Percentiles rank a stretch among this genome's conserved stretches.
phyloP scores from a whole-genome alignment of 2,329 filamentous ascomycete genomes.

The Chalaropsis ovoidea region DNA sequence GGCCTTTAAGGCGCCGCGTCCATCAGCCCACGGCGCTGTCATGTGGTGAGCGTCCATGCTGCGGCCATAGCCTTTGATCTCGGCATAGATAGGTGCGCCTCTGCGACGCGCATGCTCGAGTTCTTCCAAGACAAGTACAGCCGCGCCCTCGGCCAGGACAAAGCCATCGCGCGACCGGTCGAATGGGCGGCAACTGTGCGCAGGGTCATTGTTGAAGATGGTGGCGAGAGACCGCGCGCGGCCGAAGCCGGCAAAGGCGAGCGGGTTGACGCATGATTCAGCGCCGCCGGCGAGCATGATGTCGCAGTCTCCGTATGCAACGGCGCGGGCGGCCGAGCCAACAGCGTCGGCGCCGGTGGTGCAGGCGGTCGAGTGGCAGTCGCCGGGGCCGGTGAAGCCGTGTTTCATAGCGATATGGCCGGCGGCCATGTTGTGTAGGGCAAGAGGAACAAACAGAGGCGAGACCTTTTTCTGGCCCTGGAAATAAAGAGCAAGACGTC shows the following conservation, averaged over 20 bases:
- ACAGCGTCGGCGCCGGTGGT: slow-evolving; percentile 93
- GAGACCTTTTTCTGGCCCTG: slow-evolving; percentile 90
- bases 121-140: slow-evolving; percentile 79
- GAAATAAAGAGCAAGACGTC: slow-evolving; percentile 6
- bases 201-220: slow-evolving; percentile 62
- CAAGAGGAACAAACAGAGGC: slow-evolving; percentile 82
- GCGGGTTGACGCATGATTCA: slow-evolving; percentile 89
- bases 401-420: slow-evolving; percentile 91
- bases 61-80: slow-evolving; percentile 78
- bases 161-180: slow-evolving; percentile 73
- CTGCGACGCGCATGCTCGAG: slow-evolving; percentile 74
- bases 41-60: slow-evolving; percentile 89
- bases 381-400: slow-evolving; percentile 83
- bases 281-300: slow-evolving; percentile 95
- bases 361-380: slow-evolving; percentile 86
- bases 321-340: slow-evolving; percentile 86
- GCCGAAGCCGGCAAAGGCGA: slow-evolving; percentile 85
- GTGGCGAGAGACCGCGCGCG: slow-evolving; percentile 78
- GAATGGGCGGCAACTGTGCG: slow-evolving; percentile 72
- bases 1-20: slow-evolving; percentile 67
- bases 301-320: slow-evolving; percentile 81
- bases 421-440: slow-evolving; percentile 89
- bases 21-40: slow-evolving; percentile 77
- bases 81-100: slow-evolving; percentile 75
- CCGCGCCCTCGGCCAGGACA: slow-evolving; percentile 86